These are phyloP conservation scores for Anthracocystis setariae DNA, from an alignment of 1,284 basidiomycete genomes.

Conservation along the genomic window DNA sequence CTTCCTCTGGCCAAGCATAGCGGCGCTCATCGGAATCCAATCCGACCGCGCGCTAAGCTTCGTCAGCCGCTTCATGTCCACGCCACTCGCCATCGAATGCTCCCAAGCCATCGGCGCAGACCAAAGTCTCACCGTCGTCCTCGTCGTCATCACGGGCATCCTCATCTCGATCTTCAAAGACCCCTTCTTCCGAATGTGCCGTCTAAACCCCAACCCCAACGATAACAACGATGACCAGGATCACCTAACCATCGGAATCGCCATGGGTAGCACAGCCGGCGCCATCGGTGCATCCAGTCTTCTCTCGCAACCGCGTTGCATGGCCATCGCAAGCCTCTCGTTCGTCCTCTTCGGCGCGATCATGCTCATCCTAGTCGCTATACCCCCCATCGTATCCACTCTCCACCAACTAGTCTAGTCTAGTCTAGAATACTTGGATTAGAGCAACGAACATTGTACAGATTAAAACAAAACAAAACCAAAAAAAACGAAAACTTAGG, in stretches of 20 bases:
- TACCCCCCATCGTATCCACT: constrained; percentile 49
- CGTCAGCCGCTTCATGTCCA: constrained; percentile 56
- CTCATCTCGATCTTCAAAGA: constrained; percentile 58
- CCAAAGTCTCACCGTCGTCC: constrained; percentile 55
- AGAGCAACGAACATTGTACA: no score
- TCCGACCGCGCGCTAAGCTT: constrained; percentile 47
- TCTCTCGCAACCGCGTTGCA: constrained; percentile 49
- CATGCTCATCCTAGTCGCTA: constrained; percentile 51
- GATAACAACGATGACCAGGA: constrained; percentile 18
- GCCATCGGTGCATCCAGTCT: constrained; percentile 57
- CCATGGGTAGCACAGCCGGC: constrained; percentile 56
- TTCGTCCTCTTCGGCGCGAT: constrained; percentile 61
- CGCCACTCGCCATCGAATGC: constrained; percentile 59
- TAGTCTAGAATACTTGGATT: no score
- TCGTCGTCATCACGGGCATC: constrained; percentile 62
- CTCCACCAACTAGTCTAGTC: constrained; percentile 19
- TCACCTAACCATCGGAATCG: constrained; percentile 53
- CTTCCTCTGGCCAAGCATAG: constrained; percentile 54
- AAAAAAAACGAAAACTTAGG: no score
- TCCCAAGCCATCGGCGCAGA: constrained; percentile 54
- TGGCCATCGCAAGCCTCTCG: constrained; percentile 53
- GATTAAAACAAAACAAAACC: no score
- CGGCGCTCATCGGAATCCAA: constrained; percentile 41
- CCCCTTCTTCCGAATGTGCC: constrained; percentile 50
- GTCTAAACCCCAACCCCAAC: constrained; percentile 30